Evolutionary conservation across 306 rosid genomes (phyloP), one percentile per base, ranked within the genome.

Genomic region (Lathyrus tuberosus): DNA sequence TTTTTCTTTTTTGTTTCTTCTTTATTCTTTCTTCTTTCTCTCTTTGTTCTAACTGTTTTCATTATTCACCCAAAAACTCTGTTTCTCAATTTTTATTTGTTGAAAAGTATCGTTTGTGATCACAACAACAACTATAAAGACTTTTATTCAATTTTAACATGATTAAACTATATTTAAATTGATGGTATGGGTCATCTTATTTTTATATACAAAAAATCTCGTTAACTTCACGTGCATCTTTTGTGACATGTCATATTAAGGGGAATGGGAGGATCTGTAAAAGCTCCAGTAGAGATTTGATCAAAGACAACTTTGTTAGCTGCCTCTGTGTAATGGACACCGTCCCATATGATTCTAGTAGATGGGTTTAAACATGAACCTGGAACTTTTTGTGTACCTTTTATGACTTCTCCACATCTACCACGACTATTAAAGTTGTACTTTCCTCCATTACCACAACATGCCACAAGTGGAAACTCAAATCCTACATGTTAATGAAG

Each of bases 401-500:
- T 57, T 0, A 52, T 20, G 14, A 56, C 72, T 56, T 5, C 72
- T 49, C 86, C 88, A 75, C 87, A 79, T 10, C 9, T 15, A 82
- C 7, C 57, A 53, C 8, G 30, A 61, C 0, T 0, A 46, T 15
- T 67, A 10, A n/a, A 79, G 60, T 81, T 85, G 75, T 88, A 81
- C 54, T 72, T 18, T 16, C 85, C 90, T 62, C 88, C 94, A 59
- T 75, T 57, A 0, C 94, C 90, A 73, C 94, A 85, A 10, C 90
- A 88, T 3, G 82, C 22, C 42, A 72, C 71, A 0, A 40, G 72
- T 15, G 90, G 81, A 12, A 20, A 17, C 65, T 83, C 86, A 75
- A 85, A 85, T 49, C 94, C 90, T 88, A 63, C 71, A 63, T 3
- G 2, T 52, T 10, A 40, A 35, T 16, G 0, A 37, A 44, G 0